phyloP scores from a whole-genome alignment of 2,329 filamentous ascomycete genomes.

The Fusarium nurragi region DNA sequence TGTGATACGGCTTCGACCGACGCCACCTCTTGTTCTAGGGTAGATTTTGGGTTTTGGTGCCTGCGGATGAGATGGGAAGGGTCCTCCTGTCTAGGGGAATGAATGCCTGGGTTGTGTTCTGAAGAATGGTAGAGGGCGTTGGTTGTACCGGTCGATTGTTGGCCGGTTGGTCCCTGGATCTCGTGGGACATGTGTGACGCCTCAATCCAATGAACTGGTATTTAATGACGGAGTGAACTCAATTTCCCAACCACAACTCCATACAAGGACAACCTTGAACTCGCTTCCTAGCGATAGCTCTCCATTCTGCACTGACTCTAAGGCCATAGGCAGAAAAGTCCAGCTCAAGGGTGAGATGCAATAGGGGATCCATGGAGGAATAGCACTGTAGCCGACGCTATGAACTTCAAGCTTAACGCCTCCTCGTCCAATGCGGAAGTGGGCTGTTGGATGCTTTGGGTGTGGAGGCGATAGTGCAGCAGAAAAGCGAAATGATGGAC shows the following conservation, averaged over 20 bases:
- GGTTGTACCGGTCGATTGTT: neutral
- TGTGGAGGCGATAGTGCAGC: neutral
- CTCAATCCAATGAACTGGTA: neutral
- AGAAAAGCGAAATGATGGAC: neutral
- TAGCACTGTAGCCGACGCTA: neutral
- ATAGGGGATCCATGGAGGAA: neutral
- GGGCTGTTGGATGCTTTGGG: neutral
- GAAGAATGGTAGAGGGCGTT: neutral
- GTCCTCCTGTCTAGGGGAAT: no score
- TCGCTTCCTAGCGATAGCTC: no score
- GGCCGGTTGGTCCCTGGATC: neutral
- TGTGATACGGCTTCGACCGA: constrained; percentile 24
- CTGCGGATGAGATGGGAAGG: neutral
- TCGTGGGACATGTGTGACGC: neutral
- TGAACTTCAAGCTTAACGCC: constrained; percentile 20
- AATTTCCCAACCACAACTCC: no score
- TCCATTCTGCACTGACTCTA: no score
- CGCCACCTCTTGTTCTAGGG: constrained; percentile 9
- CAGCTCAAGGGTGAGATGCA: neutral
- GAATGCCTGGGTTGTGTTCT: neutral
- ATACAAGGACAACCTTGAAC: no score
- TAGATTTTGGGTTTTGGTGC: neutral
- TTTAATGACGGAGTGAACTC: no score
- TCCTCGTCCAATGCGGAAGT: constrained; percentile 19
- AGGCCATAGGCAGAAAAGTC: neutral